Conservation (phyloP, 2,329 filamentous ascomycete genomes). For the Fusarium pilosicola region DNA sequence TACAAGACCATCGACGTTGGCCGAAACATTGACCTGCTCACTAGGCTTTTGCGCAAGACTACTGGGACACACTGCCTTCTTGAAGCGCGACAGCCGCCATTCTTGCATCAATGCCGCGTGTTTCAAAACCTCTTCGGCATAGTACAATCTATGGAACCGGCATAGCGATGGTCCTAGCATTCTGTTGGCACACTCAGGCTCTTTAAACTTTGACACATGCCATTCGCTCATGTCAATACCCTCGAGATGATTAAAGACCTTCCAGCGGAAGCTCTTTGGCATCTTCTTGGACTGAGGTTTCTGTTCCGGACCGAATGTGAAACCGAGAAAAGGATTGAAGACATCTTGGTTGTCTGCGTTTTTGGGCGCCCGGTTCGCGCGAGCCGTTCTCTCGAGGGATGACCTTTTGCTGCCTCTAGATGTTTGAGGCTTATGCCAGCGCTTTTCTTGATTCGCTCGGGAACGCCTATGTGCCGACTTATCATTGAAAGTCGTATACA, state of each 20-base stretch:
- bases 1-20: constrained; percentile 26
- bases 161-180: constrained; percentile 49
- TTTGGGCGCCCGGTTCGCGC: neutral
- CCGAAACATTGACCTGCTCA: constrained; percentile 24
- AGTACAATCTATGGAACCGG: constrained; percentile 48
- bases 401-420: neutral
- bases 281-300: neutral
- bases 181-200: constrained; percentile 47
- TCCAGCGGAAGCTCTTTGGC: constrained; percentile 31
- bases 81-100: constrained; percentile 43
- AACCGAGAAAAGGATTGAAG: constrained; percentile 38
- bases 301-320: neutral
- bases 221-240: constrained; percentile 35
- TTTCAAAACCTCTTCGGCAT: constrained; percentile 39
- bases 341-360: neutral
- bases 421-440: neutral
- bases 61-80: constrained; percentile 44
- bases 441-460: neutral
- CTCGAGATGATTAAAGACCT: constrained; percentile 29
- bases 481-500: no score
- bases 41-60: constrained; percentile 41
- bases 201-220: constrained; percentile 2
- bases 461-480: neutral
- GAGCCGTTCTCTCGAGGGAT: neutral
- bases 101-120: constrained; percentile 39